phyloP scores from a whole-genome alignment of 495 filamentous ascomycete genomes.

The Hypoxylon lienhwacheense region DNA sequence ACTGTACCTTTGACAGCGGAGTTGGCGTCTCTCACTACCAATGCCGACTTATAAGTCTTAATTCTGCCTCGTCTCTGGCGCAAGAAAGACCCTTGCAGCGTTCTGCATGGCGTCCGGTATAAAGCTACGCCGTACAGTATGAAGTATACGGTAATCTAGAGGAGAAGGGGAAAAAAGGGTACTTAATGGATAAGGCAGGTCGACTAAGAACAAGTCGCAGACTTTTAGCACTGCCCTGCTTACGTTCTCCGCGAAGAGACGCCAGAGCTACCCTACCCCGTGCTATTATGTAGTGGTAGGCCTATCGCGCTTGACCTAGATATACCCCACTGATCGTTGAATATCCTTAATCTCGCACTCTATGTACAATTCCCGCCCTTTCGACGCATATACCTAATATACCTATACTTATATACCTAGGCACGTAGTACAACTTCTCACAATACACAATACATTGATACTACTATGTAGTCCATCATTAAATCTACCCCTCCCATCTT shows the following conservation, averaged over 20 bases:
- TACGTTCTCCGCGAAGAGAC: slow-evolving; percentile 26
- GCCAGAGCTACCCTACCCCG: slow-evolving; percentile 32
- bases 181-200: slow-evolving; percentile 33
- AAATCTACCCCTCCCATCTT: slow-evolving; percentile 10
- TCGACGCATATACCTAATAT: too few relatives aligned
- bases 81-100: slow-evolving; percentile 34
- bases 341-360: slow-evolving; percentile 18
- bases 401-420: too few relatives aligned
- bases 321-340: slow-evolving; percentile 21
- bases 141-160: slow-evolving; percentile 10
- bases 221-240: slow-evolving; percentile 33
- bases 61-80: slow-evolving; percentile 8
- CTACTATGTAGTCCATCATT: too few relatives aligned
- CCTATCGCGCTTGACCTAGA: slow-evolving; percentile 28
- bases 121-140: slow-evolving; percentile 22
- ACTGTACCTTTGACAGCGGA: slow-evolving; percentile 16
- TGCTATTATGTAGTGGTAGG: too few relatives aligned
- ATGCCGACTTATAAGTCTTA: slow-evolving; percentile 24
- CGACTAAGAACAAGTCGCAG: slow-evolving; percentile 29
- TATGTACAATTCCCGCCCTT: slow-evolving; percentile 18
- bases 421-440: too few relatives aligned
- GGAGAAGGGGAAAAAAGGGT: slow-evolving; percentile 7
- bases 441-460: too few relatives aligned
- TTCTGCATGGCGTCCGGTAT: slow-evolving; percentile 25
- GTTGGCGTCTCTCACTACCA: slow-evolving; percentile 13